A percentile compares a stretch with the other conserved stretches of the same genome.
Evolutionary conservation across 805 yeast species (phyloP).

Genomic region (Saccharomycopsis synnaedendra): DNA sequence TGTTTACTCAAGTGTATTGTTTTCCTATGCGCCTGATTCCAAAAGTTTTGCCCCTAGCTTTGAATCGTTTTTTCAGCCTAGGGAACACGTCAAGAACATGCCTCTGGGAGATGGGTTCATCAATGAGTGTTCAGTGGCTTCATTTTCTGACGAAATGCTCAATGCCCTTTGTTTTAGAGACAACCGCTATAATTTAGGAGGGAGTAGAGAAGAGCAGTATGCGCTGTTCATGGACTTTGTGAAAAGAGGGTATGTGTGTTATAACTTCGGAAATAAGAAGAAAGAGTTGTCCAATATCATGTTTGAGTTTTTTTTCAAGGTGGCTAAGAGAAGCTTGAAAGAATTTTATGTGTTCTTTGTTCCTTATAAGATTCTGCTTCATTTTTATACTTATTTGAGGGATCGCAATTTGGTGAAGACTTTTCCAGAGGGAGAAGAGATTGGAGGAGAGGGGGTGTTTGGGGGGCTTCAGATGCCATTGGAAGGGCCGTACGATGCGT

Average conservation of each 20-base stretch:
- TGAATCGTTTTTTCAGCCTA: neutral
- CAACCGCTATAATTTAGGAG: conserved; percentile 7
- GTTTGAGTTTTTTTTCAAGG: conserved; percentile 14
- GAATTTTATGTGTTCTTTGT: conserved; percentile 16
- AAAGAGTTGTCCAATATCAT: conserved; percentile 11
- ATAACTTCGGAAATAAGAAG: conserved; percentile 13
- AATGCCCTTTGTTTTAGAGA: conserved; percentile 6
- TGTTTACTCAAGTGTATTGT: conserved; percentile 12
- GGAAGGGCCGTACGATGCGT: conserved; percentile 4
- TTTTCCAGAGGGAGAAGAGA: neutral
- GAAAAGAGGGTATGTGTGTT: conserved; percentile 8
- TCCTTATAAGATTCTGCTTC: conserved; percentile 11
- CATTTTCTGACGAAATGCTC: conserved; percentile 6
- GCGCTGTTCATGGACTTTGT: conserved; percentile 4
- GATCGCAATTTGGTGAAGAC: conserved; percentile 12
- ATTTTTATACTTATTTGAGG: conserved; percentile 14
- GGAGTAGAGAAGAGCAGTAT: conserved; percentile 1
- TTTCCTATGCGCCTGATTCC: neutral
- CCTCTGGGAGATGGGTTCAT: neutral
- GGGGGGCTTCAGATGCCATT: neutral
- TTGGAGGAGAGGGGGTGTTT: neutral
- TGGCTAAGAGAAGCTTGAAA: conserved; percentile 4
- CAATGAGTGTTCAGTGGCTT: neutral
- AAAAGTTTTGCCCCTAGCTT: neutral
- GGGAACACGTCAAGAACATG: conserved; percentile 1